phyloP scores from a whole-genome alignment of 2,329 filamentous ascomycete species.

The Talaromyces sp. region DNA sequence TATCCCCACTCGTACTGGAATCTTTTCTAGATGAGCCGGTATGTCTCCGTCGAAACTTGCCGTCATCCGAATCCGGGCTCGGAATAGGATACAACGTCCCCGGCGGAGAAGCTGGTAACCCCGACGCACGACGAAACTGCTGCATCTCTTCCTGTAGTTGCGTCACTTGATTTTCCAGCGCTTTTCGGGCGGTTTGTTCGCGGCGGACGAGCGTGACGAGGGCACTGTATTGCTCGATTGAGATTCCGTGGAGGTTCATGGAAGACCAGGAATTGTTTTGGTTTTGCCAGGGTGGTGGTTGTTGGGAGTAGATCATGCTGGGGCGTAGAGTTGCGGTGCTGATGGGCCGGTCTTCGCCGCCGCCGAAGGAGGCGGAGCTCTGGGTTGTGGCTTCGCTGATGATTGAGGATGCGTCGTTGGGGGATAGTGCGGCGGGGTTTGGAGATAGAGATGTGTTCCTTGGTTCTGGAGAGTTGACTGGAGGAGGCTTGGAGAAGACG shows the following conservation, averaged over 20 bases:
- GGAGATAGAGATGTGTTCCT: conserved; percentile 19
- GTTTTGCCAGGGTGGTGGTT: conserved; percentile 28
- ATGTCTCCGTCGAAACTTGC: conserved; percentile 27
- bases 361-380: conserved; percentile 18
- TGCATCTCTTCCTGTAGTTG: conserved; percentile 44
- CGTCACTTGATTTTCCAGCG: conserved; percentile 46
- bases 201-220: conserved; percentile 47
- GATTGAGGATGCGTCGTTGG: conserved; percentile 21
- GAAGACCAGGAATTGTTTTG: conserved; percentile 33
- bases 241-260: conserved; percentile 37
- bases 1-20: conserved; percentile 16
- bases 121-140: conserved; percentile 33
- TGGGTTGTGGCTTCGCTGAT: conserved; percentile 21
- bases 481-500: conserved; percentile 21
- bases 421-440: conserved; percentile 17
- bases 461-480: conserved; percentile 14
- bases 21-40: conserved; percentile 19
- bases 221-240: conserved; percentile 49
- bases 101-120: conserved; percentile 32
- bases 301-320: conserved; percentile 24
- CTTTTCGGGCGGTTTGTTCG: conserved; percentile 48
- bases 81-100: conserved; percentile 37
- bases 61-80: conserved; percentile 33
- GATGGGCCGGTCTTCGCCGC: conserved; percentile 27
- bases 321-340: conserved; percentile 30